Evolutionary conservation across 768 basidiomycete species (phyloP), one percentile per base, ranked within the genome.

Genomic region (Tylopilus sp.): DNA sequence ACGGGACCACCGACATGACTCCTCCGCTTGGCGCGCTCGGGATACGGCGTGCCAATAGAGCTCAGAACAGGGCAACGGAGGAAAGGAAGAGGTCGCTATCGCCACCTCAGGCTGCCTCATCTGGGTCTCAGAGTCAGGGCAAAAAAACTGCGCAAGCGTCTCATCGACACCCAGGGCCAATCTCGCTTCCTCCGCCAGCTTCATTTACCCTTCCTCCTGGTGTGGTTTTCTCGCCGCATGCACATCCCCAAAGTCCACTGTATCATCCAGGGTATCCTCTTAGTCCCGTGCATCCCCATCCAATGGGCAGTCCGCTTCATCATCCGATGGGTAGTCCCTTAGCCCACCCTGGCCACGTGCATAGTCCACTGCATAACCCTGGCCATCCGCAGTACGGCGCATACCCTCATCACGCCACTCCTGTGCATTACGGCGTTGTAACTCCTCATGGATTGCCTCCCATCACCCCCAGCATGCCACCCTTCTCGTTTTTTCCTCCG

Each of bases 381-480:
- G 33, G 55, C 28, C 68, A 72, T 31, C 48, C 60, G 24, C 68
- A 68, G 48, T 69, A 68, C 52, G 59, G 58, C 36, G 11, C 61
- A 58, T 65, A 70, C 50, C 58, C 62, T 41, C 60, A 59, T 17
- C 63, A 60, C 33, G 51, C 50, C 24, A 48, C 56, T 40, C 52
- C 54, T 33, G 51, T 62, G 25, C 66, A 70, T 43, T 70, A 70
- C 40, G 61, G 70, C 38, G 68, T 74, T 29, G 76, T 85, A 56
- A 90, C 87, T 11, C 86, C 87, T n/a, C 82, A 85, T 57, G 88
- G 89, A 0, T 73, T 93, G n/a, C 89, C 90, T 14, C 88, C 91
- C 2, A 92, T 97, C 63, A 97, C 95, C n/a, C 94, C 95, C 0
- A 89, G 88, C 55, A 98, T 98, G 95, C 96, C 96, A 1, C 85